Evolutionary conservation across 495 filamentous ascomycete species (phyloP).

Genomic region (Xylaria castorea): DNA sequence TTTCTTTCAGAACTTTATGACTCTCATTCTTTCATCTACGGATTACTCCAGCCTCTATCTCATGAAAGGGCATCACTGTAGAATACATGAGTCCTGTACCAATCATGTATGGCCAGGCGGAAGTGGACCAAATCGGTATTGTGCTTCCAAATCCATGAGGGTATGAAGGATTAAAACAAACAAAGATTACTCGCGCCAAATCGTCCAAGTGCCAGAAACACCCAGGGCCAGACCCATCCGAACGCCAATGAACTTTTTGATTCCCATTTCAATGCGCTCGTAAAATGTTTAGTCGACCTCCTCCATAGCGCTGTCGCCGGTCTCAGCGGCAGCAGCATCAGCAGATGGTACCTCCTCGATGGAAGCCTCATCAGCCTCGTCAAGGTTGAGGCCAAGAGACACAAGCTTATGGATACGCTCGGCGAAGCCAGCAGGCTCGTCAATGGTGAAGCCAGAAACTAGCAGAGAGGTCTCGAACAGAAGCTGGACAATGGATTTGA

Average conservation of each 20-base stretch:
- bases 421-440: conserved; percentile 95
- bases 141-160: conserved; percentile 31
- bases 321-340: conserved; percentile 60
- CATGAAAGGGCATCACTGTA: conserved; percentile 41
- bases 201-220: conserved; percentile 43
- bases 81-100: conserved; percentile 41
- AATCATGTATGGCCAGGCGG: conserved; percentile 26
- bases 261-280: conserved; percentile 36
- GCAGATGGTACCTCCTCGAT: conserved; percentile 64
- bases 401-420: conserved; percentile 99
- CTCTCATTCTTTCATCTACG: conserved; percentile 40
- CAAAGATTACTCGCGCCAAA: conserved; percentile 43
- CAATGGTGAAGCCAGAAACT: conserved; percentile 98
- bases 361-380: conserved; percentile 80
- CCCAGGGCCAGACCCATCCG: conserved; percentile 47
- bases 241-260: conserved; percentile 58
- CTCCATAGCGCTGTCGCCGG: conserved; percentile 67
- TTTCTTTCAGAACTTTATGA: conserved; percentile 26
- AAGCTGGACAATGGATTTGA: conserved; percentile 97
- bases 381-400: conserved; percentile 92
- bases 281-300: conserved; percentile 66
- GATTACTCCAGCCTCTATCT: conserved; percentile 40
- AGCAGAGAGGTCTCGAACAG: conserved; percentile 98
- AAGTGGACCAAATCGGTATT: conserved; percentile 32
- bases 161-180: conserved; percentile 40